phyloP scores from a whole-genome alignment of 805 yeast genomes.

The Hanseniaspora pseudoguilliermondii region DNA sequence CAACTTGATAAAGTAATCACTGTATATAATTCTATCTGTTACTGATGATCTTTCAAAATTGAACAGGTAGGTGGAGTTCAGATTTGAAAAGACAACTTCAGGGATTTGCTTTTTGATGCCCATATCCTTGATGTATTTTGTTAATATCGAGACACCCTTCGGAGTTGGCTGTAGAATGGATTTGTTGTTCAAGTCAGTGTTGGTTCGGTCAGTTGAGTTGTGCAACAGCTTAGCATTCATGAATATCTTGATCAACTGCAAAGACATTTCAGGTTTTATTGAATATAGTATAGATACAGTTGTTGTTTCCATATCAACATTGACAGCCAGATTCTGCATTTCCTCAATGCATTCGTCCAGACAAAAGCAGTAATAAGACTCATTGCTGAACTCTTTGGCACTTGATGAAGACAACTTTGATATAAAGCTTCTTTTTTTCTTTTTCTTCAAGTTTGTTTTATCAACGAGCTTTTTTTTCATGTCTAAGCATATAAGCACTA shows the following conservation, averaged over 20 bases:
- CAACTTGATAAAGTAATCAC: constrained; percentile 51
- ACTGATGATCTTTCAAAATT: constrained; percentile 49
- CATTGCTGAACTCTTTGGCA: not conserved
- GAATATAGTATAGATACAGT: constrained; percentile 43
- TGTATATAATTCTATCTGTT: constrained; percentile 48
- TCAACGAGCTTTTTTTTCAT: constrained; percentile 25
- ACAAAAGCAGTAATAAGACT: constrained; percentile 42
- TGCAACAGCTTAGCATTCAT: constrained; percentile 56
- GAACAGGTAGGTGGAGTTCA: constrained; percentile 63
- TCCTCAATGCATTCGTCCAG: constrained; percentile 37
- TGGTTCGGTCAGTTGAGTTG: constrained; percentile 62
- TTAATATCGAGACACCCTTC: constrained; percentile 67
- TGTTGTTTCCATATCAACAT: constrained; percentile 37
- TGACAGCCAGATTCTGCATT: constrained; percentile 39
- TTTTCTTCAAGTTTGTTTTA: not conserved
- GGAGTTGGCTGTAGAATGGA: constrained; percentile 71
- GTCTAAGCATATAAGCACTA: constrained; percentile 35
- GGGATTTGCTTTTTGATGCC: constrained; percentile 39
- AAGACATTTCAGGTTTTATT: constrained; percentile 40
- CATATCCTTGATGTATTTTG: constrained; percentile 42
- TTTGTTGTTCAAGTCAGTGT: constrained; percentile 33
- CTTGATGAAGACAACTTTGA: constrained; percentile 23
- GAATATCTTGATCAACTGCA: constrained; percentile 36
- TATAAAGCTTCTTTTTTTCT: constrained; percentile 20
- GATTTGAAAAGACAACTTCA: constrained; percentile 37